phyloP scores from a whole-genome alignment of 257 asterid species.

The Schizonepeta tenuifolia region DNA sequence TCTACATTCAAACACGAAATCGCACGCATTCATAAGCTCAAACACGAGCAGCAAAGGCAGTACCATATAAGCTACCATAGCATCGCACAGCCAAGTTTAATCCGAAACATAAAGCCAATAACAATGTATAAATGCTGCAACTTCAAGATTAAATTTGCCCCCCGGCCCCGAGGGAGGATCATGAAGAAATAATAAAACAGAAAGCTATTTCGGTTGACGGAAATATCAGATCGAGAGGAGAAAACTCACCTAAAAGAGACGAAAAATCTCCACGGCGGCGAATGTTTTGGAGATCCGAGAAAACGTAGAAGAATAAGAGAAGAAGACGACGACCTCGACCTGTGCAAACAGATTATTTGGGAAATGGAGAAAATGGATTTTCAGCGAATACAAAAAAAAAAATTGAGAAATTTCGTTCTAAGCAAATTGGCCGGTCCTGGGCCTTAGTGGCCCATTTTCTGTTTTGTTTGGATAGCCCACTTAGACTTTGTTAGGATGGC shows the following conservation, averaged over 20 bases:
- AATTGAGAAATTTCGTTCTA: neutral
- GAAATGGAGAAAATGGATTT: neutral
- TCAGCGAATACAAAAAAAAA: neutral
- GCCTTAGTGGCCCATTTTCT: neutral
- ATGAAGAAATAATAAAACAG: neutral
- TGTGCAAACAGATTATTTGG: constrained; percentile 14
- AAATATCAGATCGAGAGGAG: constrained; percentile 26
- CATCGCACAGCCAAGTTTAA: neutral
- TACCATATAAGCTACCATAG: constrained; percentile 1
- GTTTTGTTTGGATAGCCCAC: neutral
- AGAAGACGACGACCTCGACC: neutral
- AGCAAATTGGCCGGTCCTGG: neutral
- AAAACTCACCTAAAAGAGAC: constrained; percentile 15
- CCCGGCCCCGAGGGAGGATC: too few species aligned
- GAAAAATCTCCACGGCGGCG: constrained; percentile 24
- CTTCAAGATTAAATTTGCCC: neutral
- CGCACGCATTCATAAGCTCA: constrained; percentile 23
- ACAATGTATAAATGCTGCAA: constrained; percentile 6
- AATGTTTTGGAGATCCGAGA: constrained; percentile 33
- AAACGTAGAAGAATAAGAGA: neutral
- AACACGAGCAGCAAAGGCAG: neutral
- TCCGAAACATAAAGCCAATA: neutral
- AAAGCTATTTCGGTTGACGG: neutral
- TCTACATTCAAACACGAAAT: constrained; percentile 4
- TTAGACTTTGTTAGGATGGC: neutral